These are phyloP conservation scores for Cercospora berteroae DNA, from an alignment of 2,329 filamentous ascomycete genomes.

Conservation along the genomic window DNA sequence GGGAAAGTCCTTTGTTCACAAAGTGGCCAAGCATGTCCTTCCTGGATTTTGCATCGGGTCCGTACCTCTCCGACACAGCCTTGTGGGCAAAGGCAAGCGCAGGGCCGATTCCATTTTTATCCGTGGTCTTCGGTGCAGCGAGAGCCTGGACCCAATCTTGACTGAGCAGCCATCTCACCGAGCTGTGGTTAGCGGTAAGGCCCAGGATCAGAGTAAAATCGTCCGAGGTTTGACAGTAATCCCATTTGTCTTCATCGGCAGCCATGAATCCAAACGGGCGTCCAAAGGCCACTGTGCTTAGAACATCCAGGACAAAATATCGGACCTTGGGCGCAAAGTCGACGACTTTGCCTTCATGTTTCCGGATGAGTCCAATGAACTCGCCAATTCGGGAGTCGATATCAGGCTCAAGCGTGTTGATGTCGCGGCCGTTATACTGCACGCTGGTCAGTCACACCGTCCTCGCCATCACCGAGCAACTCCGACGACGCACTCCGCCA, in stretches of 20 bases:
- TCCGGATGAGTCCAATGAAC: slow-evolving; percentile 50
- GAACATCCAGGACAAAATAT: slow-evolving; percentile 58
- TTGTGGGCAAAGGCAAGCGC: slow-evolving; percentile 29
- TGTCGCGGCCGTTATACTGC: slow-evolving; percentile 58
- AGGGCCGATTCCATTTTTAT: slow-evolving; percentile 31
- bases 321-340: slow-evolving; percentile 52
- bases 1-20: slow-evolving; percentile 43
- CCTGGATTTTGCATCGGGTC: slow-evolving; percentile 29
- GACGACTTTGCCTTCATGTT: slow-evolving; percentile 38
- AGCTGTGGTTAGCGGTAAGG: slow-evolving; percentile 27
- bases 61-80: slow-evolving; percentile 31
- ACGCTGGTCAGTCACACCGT: slow-evolving; percentile 14
- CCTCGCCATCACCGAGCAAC: background rate
- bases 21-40: slow-evolving; percentile 55
- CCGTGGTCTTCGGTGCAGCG: slow-evolving; percentile 31
- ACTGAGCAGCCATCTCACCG: slow-evolving; percentile 27
- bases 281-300: slow-evolving; percentile 55
- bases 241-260: slow-evolving; percentile 47
- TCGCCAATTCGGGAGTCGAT: slow-evolving; percentile 51
- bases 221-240: slow-evolving; percentile 28
- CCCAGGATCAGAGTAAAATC: slow-evolving; percentile 30
- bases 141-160: slow-evolving; percentile 27
- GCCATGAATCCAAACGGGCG: slow-evolving; percentile 53
- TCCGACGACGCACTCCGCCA: slow-evolving; percentile 45
- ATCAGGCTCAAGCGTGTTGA: slow-evolving; percentile 50